Percentiles rank a stretch among this genome's conserved stretches.
These are phyloP conservation scores for Mycena belliarum DNA, from an alignment of 768 basidiomycete species.

Conservation along the genomic window DNA sequence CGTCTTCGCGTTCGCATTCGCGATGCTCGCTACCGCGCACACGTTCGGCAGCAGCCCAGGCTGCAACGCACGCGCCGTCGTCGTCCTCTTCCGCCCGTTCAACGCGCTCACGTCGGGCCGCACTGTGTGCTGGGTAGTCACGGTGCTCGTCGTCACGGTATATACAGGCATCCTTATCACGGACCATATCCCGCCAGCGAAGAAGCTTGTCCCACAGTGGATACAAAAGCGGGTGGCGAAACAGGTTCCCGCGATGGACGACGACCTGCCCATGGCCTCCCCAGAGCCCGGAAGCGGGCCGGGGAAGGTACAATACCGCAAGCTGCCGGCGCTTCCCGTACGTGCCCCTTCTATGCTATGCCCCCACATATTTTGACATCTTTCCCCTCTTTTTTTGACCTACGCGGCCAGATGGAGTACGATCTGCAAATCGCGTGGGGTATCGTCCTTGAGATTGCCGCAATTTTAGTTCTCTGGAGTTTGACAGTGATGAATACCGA, in stretches of 20 bases:
- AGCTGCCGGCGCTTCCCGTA: not conserved
- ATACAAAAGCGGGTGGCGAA: not conserved
- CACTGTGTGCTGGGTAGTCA: constrained; percentile 16
- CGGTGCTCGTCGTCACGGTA: not conserved
- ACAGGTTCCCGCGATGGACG: not conserved
- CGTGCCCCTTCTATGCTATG: not conserved
- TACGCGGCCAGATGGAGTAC: constrained; percentile 19
- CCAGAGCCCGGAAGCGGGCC: not conserved
- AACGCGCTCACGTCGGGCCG: constrained; percentile 15
- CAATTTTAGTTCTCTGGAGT: constrained; percentile 19
- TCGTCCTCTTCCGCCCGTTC: constrained; percentile 21
- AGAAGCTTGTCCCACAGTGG: constrained; percentile 6
- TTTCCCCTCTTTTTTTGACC: not conserved
- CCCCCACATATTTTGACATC: too few species aligned
- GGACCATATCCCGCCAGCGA: constrained; percentile 18
- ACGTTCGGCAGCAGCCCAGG: not conserved
- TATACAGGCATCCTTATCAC: constrained; percentile 16
- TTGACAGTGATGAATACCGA: constrained; percentile 25
- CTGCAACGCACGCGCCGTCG: constrained; percentile 5
- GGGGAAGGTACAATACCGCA: not conserved
- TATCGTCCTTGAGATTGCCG: constrained; percentile 14
- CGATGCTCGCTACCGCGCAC: constrained; percentile 13
- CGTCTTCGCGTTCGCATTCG: constrained; percentile 21
- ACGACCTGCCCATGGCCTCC: not conserved
- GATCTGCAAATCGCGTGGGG: constrained; percentile 19